Evolutionary conservation across 1,284 basidiomycete species (phyloP), one percentile per base, ranked within the genome.

Genomic region (Ganoderma lingzhi): DNA sequence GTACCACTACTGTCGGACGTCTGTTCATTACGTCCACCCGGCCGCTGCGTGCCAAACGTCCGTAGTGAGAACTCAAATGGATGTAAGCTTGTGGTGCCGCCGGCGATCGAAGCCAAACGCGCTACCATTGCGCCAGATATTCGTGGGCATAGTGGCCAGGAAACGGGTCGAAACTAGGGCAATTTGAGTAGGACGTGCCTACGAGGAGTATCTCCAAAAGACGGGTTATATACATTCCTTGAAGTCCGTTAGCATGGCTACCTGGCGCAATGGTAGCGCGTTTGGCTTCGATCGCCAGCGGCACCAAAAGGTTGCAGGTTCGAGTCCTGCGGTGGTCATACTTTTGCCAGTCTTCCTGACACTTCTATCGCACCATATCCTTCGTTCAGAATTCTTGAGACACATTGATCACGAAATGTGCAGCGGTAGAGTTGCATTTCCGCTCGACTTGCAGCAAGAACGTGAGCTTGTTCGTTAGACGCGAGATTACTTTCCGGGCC

Each of bases 221-320:
- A 19, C 28, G 6, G 6, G 32, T n/a, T 1, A 19, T 39, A 12
- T 23, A 1, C 10, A 3, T 10, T 15, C 17, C 10, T 15, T 3
- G 2, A 2, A 14, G 14, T 44, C 28, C 17, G 3, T 62, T 1
- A 53, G 5, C 32, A 80, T 75, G 87, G 87, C 86, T 88, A 85
- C 87, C 87, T 90, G 82, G 88, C 88, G 87, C 88, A 89, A 90
- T 90, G 90, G 90, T 91, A 92, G 90, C 90, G 90, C 90, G 90
- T 92, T 91, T 91, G 90, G 90, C 90, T 92, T 92, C 90, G 90
- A 92, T 87, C 76, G 88, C 88, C 79, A 77, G 79, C 79, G 83
- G 78, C 35, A 93, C 88, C 90, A 92, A 90, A 90, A 92, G 90
- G 90, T 89, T 92, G 90, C 90, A 92, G 91, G 91, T 93, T 93